Base-by-base conservation (phyloP, 108 stramenopile genomes). In the Cyclotella atomus region DNA sequence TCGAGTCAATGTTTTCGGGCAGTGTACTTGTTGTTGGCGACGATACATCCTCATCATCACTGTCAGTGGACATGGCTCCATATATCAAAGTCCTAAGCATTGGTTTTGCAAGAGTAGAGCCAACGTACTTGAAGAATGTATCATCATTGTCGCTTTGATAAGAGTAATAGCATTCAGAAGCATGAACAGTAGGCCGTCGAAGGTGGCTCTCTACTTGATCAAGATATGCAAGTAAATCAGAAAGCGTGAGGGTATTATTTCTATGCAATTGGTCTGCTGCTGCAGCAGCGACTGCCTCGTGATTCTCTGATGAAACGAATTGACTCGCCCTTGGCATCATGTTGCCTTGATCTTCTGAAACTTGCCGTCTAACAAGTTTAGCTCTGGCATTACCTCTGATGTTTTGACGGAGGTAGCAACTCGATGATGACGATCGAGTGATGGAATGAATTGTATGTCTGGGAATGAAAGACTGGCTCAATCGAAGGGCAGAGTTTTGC, bases 61-160 rank as follows among this genome's bases (percentile, higher is more conserved):
- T 25, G 20, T 62, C 24, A 23, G 2, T 63, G 15, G 7, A 27
- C 2, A 65, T 19, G 15, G 25, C 65, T 7, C 66, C 59, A 19
- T 76, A 68, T 55, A 76, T 76, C 6, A 76, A 43, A 16, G 66
- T 76, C 12, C 75, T 32, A 30, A 76, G 14, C 75, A 76, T 76
- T 8, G 75, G 75, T 33, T 76, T 76, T 25, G 67, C 75, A 27
- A 75, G 29, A 16, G 60, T 60, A 30, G 21, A 23, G 3, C 75
- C 59, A 19, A 68, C 67, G 20, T 30, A 43, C 44, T 76, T 76
- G 59, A 61, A 76, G 59, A 76, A 76, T 53, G 67, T 76, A 47
- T 16, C 56, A 23, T 23, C 35, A 34, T 68, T 45, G 27, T 43
- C 46, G 4, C 64, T 65, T 9, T 29, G 46, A 49, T 65, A 36